Evolutionary conservation across 805 yeast genomes (phyloP).

Genomic region (Ogataea wickerhamii): DNA sequence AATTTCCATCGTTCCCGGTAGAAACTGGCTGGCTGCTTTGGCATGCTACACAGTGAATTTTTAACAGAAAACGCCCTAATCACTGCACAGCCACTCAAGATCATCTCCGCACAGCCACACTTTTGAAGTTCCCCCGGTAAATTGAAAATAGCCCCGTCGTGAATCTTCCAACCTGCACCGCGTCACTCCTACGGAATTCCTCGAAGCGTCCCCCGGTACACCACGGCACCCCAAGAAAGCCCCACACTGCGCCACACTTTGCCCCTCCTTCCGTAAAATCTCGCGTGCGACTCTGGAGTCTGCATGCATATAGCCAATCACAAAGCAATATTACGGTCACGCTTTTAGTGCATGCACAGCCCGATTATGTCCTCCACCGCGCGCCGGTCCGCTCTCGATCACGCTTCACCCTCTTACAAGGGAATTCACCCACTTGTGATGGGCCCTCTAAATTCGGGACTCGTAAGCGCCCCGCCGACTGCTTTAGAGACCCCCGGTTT

Average conservation of each 20-base stretch:
- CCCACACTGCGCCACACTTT: not conserved
- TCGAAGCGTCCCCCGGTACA: too few relatives aligned
- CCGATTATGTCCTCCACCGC: slow-evolving; percentile 1
- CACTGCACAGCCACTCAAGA: not conserved
- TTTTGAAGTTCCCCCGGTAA: too few relatives aligned
- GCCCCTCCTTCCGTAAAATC: not conserved
- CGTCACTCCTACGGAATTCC: too few relatives aligned
- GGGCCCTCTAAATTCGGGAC: too few relatives aligned
- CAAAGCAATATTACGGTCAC: slow-evolving; percentile 2
- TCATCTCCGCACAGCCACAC: too few relatives aligned
- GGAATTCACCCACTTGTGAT: too few relatives aligned
- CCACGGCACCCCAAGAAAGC: not conserved
- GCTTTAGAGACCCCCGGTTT: too few relatives aligned
- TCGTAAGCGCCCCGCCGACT: too few relatives aligned
- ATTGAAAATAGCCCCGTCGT: too few relatives aligned
- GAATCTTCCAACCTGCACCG: too few relatives aligned
- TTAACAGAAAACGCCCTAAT: not conserved
- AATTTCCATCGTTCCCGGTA: not conserved
- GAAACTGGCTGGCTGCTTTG: slow-evolving; percentile 1
- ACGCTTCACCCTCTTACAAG: not conserved
- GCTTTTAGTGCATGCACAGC: not conserved
- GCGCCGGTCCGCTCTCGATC: slow-evolving; percentile 3
- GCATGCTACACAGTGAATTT: not conserved
- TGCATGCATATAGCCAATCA: slow-evolving; percentile 6
- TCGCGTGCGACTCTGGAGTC: slow-evolving; percentile 11